These are phyloP conservation scores for Globisporangium radiosum DNA, from an alignment of 352 stramenopile species.

Conservation along the genomic window DNA sequence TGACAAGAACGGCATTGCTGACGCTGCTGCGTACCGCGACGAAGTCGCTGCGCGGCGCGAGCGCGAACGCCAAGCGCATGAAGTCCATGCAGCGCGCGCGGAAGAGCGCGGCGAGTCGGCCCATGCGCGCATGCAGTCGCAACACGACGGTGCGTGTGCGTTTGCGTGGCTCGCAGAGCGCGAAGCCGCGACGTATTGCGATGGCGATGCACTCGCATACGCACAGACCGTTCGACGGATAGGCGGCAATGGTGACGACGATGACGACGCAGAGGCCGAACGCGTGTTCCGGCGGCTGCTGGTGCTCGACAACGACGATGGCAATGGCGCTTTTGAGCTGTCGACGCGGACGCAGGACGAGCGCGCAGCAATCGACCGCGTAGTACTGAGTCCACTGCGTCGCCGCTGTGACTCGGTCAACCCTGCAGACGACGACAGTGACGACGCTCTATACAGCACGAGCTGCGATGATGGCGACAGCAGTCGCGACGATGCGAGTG, in stretches of 20 bases:
- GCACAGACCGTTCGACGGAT: neutral
- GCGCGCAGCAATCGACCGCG: neutral
- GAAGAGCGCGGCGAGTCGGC: slow-evolving; percentile 30
- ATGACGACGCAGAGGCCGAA: slow-evolving; percentile 16
- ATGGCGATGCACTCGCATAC: slow-evolving; percentile 12
- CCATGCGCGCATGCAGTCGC: slow-evolving; percentile 22
- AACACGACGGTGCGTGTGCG: slow-evolving; percentile 29
- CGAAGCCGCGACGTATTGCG: slow-evolving; percentile 31
- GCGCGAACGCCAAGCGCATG: slow-evolving; percentile 18
- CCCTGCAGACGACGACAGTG: slow-evolving; percentile 2
- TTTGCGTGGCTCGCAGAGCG: slow-evolving; percentile 49
- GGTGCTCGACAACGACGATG: slow-evolving; percentile 24
- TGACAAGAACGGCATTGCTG: slow-evolving; percentile 22
- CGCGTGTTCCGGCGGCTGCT: slow-evolving; percentile 41
- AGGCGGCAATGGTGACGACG: slow-evolving; percentile 7
- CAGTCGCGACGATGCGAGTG: neutral
- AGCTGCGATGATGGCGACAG: neutral
- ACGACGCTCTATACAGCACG: neutral
- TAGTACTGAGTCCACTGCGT: slow-evolving; percentile 6
- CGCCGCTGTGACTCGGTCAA: slow-evolving; percentile 14
- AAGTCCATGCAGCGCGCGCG: slow-evolving; percentile 32
- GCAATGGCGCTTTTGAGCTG: slow-evolving; percentile 15
- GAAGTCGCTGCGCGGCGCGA: slow-evolving; percentile 39
- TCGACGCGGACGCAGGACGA: slow-evolving; percentile 29
- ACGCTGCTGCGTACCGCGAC: slow-evolving; percentile 32